A percentile compares a stretch with the other conserved stretches of the same genome.
These are phyloP conservation scores for Aspergillus pseudoglaucus DNA, from an alignment of 2,329 filamentous ascomycete genomes.

Conservation along the genomic window DNA sequence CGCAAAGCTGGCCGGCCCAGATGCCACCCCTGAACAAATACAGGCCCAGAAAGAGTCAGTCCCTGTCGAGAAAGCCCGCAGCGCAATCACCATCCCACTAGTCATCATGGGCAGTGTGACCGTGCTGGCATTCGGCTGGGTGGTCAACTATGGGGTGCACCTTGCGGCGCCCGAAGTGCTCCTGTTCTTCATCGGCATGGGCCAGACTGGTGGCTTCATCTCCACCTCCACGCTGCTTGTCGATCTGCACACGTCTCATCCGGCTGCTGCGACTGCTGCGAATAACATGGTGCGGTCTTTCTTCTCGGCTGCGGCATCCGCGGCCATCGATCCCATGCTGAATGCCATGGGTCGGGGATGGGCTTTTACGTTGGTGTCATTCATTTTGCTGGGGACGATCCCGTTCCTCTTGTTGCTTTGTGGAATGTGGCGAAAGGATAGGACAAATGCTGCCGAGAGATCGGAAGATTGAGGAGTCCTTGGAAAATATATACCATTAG, in stretches of 20 bases:
- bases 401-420: constrained; percentile 8
- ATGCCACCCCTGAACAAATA: constrained; percentile 1
- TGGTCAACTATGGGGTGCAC: constrained; percentile 5
- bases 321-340: constrained; percentile 13
- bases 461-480: no score
- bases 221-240: constrained; percentile 10
- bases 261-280: constrained; percentile 12
- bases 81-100: constrained; percentile 15
- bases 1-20: not conserved
- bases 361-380: constrained; percentile 12
- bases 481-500: no score
- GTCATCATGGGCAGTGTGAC: constrained; percentile 11
- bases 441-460: not conserved
- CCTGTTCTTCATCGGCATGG: constrained; percentile 12
- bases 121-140: constrained; percentile 16
- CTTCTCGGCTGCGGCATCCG: constrained; percentile 11
- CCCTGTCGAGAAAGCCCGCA: constrained; percentile 17
- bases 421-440: constrained; percentile 1
- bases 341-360: constrained; percentile 12
- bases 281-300: constrained; percentile 14
- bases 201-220: constrained; percentile 11
- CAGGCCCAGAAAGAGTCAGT: constrained; percentile 6
- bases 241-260: constrained; percentile 7
- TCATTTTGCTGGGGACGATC: constrained; percentile 6
- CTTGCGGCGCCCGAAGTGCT: constrained; percentile 9